Evolutionary conservation across 2,329 filamentous ascomycete genomes (phyloP), one percentile per base, ranked within the genome.

Genomic region (Pseudogymnoascus sp.): DNA sequence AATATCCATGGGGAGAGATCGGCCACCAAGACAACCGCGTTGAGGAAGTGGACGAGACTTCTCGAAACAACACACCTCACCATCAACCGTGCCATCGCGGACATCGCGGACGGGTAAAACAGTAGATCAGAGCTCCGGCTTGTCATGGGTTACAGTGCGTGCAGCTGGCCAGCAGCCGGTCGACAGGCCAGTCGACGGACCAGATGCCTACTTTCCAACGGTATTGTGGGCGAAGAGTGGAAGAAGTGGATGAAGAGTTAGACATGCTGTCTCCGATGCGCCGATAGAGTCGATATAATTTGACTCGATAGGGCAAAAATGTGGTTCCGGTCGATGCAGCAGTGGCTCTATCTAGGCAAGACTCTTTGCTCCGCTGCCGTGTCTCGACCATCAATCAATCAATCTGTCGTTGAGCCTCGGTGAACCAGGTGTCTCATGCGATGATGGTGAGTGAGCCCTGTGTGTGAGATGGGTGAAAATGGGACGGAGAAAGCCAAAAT

Each of bases 131-230:
- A 43, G 28, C n/a, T 33, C 14, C 4, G 6, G 28, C 14, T n/a
- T 35, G 47, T 54, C 47, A 54, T 54, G 28, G 47, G 47, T 54
- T 54, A 54, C 47, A 54, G 28, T 18, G 47, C 18, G 47, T 54
- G 28, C 47, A 54, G 28, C 4, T 11, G 12, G 16, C 47, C 47
- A 54, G 22, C 22, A 25, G 22, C 22, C 22, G 4, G 22, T 25
- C 18, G 18, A 18, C 18, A 18, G 18, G 18, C 18, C 18, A 18
- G 18, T 18, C 18, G 18, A 18, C 47, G 47, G 28, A 54, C 28
- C 47, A 54, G n/a, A 20, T 54, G 47, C 47, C 47, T 54, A 20
- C 47, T 54, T 54, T 54, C 11, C 47, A 54, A 54, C 47, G 28
- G 28, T 9, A 20, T 33, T 14, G 47, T 33, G 38, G 38, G 18